These are phyloP conservation scores for Lecanicillium sp. DNA, from an alignment of 2,329 filamentous ascomycete species.

Conservation along the genomic window DNA sequence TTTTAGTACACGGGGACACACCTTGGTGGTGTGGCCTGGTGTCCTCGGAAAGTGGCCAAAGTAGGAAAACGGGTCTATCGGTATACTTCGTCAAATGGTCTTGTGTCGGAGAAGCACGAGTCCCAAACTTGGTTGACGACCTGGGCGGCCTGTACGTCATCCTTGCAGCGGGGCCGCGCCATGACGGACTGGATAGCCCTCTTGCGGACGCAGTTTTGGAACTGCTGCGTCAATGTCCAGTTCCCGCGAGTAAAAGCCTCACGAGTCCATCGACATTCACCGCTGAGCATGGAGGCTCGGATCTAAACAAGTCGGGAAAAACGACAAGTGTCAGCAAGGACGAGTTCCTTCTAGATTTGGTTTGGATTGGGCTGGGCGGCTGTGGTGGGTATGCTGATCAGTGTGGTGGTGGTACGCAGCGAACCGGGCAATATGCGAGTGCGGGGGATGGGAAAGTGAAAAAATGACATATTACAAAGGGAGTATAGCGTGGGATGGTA, in stretches of 20 bases:
- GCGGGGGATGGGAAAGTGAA: conserved; percentile 1
- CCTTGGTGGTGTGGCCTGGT: no score
- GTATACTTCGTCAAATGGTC: conserved; percentile 96
- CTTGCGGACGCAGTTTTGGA: conserved; percentile 83
- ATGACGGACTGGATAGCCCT: conserved; percentile 75
- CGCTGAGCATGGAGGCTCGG: conserved; percentile 82
- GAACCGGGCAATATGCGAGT: neutral
- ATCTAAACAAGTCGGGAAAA: conserved; percentile 49
- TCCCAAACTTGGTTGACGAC: conserved; percentile 98
- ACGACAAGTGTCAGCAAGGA: no score
- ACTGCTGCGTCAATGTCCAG: conserved; percentile 83
- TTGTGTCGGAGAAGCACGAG: conserved; percentile 87
- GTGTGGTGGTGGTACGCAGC: no score
- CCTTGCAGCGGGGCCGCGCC: conserved; percentile 70
- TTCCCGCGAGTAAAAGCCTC: conserved; percentile 82
- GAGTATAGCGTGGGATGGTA: neutral
- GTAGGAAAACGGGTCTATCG: conserved; percentile 38
- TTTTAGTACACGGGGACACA: no score
- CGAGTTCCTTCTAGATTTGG: no score
- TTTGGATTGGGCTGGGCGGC: no score
- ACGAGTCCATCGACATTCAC: conserved; percentile 84
- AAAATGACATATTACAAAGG: conserved; percentile 2
- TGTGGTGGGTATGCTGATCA: no score
- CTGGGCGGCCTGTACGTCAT: conserved; percentile 77
- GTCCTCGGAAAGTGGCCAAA: neutral